These are phyloP conservation scores for Irpex sp. DNA, from an alignment of 1,284 basidiomycete species.

Conservation along the genomic window DNA sequence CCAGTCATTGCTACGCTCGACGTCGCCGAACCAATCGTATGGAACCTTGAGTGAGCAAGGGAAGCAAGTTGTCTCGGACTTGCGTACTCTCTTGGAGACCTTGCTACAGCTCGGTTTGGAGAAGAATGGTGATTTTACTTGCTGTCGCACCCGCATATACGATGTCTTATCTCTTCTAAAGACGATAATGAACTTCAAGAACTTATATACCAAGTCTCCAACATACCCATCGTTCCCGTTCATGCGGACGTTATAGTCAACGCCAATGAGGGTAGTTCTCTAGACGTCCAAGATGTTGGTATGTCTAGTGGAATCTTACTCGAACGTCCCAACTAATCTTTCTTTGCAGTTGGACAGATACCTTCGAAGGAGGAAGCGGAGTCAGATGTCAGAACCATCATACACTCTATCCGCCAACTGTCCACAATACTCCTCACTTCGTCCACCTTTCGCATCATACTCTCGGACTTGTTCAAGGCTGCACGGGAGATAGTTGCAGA, in stretches of 20 bases:
- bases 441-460: not conserved
- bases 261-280: not conserved
- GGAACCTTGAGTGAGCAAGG: conserved; percentile 31
- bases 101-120: conserved; percentile 37
- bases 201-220: conserved; percentile 25
- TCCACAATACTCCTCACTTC: not conserved
- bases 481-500: not conserved
- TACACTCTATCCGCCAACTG: not conserved
- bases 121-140: conserved; percentile 39
- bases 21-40: conserved; percentile 26
- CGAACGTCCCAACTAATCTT: not conserved
- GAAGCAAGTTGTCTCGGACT: conserved; percentile 27
- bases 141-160: not conserved
- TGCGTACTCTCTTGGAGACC: conserved; percentile 32
- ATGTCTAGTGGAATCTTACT: not conserved
- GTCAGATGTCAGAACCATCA: not conserved
- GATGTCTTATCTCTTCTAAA: conserved; percentile 14
- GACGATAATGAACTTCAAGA: conserved; percentile 44
- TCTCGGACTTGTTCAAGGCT: not conserved
- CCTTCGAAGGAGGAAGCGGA: not conserved
- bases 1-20: conserved; percentile 28
- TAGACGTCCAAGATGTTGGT: conserved; percentile 8
- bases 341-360: not conserved
- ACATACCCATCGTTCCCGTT: conserved; percentile 13
- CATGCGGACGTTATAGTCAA: conserved; percentile 24